Evolutionary conservation across 495 filamentous ascomycete species (phyloP), one percentile per base, ranked within the genome.

Genomic region (Penicillium chermesinum): DNA sequence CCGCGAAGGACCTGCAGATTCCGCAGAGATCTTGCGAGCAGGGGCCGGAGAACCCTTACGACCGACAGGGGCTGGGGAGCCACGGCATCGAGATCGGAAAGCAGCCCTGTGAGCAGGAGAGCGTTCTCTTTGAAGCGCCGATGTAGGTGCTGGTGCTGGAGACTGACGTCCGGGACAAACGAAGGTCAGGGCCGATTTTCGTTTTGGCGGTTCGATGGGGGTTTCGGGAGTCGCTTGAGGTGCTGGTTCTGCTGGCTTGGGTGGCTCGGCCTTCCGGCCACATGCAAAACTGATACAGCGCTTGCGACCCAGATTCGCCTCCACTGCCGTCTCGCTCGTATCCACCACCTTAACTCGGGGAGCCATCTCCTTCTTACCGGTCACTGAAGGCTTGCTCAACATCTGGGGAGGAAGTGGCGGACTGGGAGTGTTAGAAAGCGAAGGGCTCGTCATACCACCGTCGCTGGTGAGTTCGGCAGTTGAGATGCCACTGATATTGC

Each of bases 281-380:
- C 91, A 96, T 39, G 89, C 91, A 67, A 98, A 98, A 30, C 80
- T 90, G 54, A 97, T 96, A 69, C 87, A 91, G 40, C 94, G 80
- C 71, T 88, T 95, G 58, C 83, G 81, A 15, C 81, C 83, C 27
- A 86, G 62, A 18, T 73, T 72, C 18, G 69, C 75, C 56, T 83
- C 81, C 12, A 81, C 64, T n/a, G 60, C 67, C 7, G 61, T 71
- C 53, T 77, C 74, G 34, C 55, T 60, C 48, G 59, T 38, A 25
- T 57, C 56, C 30, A 49, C 65, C 2, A 67, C 65, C 44, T 74
- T 72, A 14, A 73, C 61, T 10, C 65, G 57, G 3, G 56, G 51
- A 12, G 61, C 30, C 1, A 58, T 54, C 32, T 69, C 57, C 9
- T 59, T 70, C 38, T 63, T 65, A 19, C 46, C 52, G 19, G 49